Conservation (phyloP, 805 yeast species). For the Yarrowia porcina region DNA sequence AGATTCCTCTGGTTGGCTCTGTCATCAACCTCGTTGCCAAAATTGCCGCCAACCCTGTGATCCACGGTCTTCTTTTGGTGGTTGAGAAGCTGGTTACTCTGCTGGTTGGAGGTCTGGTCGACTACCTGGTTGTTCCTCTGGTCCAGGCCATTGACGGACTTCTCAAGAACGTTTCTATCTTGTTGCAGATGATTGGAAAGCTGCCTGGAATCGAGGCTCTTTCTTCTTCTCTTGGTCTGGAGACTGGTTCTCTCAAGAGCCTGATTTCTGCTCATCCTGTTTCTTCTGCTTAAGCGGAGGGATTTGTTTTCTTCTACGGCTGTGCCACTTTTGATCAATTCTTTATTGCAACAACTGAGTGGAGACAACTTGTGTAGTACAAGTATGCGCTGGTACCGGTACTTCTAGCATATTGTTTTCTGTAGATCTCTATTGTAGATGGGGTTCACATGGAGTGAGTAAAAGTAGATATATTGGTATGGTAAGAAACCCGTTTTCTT, state of each 20-base stretch:
- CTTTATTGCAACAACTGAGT: no score
- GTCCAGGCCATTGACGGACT: slow-evolving; percentile 24
- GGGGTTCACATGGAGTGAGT: no score
- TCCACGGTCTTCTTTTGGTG: slow-evolving; percentile 17
- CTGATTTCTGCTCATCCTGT: slow-evolving; percentile 4
- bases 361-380: no score
- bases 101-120: slow-evolving; percentile 22
- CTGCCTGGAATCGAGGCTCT: not conserved
- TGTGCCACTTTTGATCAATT: no score
- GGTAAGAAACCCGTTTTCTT: no score
- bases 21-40: not conserved
- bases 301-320: no score
- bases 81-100: slow-evolving; percentile 8
- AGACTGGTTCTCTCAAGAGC: slow-evolving; percentile 11
- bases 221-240: slow-evolving; percentile 38
- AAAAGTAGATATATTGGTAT: no score
- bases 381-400: no score
- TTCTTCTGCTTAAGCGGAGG: not conserved
- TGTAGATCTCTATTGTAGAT: no score
- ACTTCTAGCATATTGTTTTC: no score
- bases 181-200: slow-evolving; percentile 9
- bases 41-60: slow-evolving; percentile 20
- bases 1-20: slow-evolving; percentile 2
- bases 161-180: not conserved
- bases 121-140: slow-evolving; percentile 21